phyloP scores from a whole-genome alignment of 139 green algal species.

The Coccomyxa sp. region DNA sequence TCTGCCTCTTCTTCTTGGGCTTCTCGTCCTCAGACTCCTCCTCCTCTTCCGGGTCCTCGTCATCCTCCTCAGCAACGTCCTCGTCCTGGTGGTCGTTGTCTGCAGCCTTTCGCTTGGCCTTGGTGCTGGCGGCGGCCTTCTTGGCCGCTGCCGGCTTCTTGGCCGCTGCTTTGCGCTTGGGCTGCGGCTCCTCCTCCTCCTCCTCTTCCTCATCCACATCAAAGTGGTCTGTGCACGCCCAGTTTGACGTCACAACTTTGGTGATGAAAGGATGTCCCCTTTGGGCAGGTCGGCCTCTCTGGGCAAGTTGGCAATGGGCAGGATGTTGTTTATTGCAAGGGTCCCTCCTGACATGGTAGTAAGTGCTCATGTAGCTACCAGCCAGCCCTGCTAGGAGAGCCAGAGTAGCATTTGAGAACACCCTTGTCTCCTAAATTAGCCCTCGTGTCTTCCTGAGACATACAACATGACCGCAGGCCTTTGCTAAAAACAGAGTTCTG shows the following conservation, averaged over 20 bases:
- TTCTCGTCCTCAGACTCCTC: not conserved
- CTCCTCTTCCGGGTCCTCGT: not conserved
- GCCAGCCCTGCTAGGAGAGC: not conserved
- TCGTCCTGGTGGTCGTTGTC: too few species aligned
- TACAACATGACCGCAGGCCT: not conserved
- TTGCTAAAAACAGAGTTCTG: not conserved
- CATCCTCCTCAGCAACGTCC: too few species aligned
- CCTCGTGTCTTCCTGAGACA: not conserved
- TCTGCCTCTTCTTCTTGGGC: slow-evolving; percentile 20
- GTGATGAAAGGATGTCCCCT: not conserved
- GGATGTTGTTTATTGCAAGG: not conserved
- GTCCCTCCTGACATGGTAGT: not conserved
- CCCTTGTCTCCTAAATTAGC: not conserved
- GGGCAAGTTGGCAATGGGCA: not conserved
- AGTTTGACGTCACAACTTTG: not conserved
- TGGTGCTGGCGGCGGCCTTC: not conserved
- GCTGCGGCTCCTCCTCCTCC: not conserved
- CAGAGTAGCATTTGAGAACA: not conserved
- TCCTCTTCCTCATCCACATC: not conserved
- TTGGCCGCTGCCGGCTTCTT: not conserved
- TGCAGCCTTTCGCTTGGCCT: too few species aligned
- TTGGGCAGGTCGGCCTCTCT: not conserved
- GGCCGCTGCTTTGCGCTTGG: not conserved
- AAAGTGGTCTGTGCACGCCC: not conserved
- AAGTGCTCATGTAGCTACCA: not conserved